phyloP scores from a whole-genome alignment of 805 yeast species.

The Starmerella stigmatis region DNA sequence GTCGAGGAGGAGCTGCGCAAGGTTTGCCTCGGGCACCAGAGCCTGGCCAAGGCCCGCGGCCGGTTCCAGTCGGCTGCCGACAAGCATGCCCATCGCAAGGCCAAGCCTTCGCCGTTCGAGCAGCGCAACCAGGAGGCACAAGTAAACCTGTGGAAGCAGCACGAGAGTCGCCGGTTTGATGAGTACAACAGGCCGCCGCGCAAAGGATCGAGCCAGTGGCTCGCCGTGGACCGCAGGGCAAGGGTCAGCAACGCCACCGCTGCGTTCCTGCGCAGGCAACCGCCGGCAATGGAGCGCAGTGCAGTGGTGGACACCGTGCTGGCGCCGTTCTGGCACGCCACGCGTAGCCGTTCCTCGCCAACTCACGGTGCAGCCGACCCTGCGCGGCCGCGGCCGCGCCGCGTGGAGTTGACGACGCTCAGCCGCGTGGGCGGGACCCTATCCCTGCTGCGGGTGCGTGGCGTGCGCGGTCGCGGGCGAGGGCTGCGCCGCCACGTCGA shows the following conservation, averaged over 20 bases:
- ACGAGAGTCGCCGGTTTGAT: conserved; percentile 21
- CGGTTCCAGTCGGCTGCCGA: background rate
- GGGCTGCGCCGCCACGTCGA: conserved; percentile 19
- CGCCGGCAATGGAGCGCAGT: background rate
- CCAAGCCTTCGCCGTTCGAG: background rate
- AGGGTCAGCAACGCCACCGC: conserved; percentile 2
- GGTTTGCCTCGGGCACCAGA: conserved; percentile 6
- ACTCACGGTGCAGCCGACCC: no score
- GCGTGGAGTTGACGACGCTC: conserved; percentile 15
- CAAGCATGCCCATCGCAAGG: background rate
- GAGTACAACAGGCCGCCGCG: conserved; percentile 19
- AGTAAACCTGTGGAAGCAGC: conserved; percentile 15
- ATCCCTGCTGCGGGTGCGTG: conserved; percentile 20
- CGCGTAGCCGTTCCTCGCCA: background rate
- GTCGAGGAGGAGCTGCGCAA: conserved; percentile 18
- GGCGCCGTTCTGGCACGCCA: conserved; percentile 14
- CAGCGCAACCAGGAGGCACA: conserved; percentile 15
- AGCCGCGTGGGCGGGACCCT: conserved; percentile 18
- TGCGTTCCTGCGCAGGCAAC: conserved; percentile 3
- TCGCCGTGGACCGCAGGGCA: conserved; percentile 11
- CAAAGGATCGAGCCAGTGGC: background rate
- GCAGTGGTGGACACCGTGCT: conserved; percentile 19
- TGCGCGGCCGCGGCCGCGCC: conserved; percentile 17
- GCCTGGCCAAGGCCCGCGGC: conserved; percentile 3
- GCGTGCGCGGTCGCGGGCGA: conserved; percentile 10